These are phyloP conservation scores for Boeremia lycopersici DNA, from an alignment of 2,329 filamentous ascomycete genomes.

Conservation along the genomic window DNA sequence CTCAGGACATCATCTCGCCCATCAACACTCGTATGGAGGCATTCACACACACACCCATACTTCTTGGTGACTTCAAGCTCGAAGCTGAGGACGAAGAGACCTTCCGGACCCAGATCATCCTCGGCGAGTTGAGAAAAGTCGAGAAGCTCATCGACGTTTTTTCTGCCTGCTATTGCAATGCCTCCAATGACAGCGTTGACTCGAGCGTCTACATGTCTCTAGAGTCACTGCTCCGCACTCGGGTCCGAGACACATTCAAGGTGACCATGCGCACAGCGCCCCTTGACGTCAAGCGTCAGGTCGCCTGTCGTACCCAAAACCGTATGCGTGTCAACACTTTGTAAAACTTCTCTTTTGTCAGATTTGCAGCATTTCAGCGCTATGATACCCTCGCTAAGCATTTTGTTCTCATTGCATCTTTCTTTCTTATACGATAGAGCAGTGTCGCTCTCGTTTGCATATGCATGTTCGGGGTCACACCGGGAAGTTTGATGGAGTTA, in stretches of 20 bases:
- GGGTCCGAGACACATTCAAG: slow-evolving; percentile 46
- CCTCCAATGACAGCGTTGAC: slow-evolving; percentile 35
- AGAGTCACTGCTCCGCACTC: slow-evolving; percentile 41
- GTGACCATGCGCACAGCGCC: slow-evolving; percentile 45
- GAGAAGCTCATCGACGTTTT: slow-evolving; percentile 49
- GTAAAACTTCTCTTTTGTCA: slow-evolving; percentile 16
- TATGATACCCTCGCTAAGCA: slow-evolving; percentile 14
- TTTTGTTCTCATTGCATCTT: neutral
- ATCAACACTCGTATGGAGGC: slow-evolving; percentile 37
- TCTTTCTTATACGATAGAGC: slow-evolving; percentile 4
- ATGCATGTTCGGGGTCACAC: neutral
- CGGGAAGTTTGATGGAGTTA: neutral
- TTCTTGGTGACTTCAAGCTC: slow-evolving; percentile 29
- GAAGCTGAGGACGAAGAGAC: slow-evolving; percentile 40
- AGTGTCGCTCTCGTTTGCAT: slow-evolving; percentile 5
- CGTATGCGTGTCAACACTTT: slow-evolving; percentile 39
- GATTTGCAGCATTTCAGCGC: slow-evolving; percentile 13
- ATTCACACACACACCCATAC: slow-evolving; percentile 36
- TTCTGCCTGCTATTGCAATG: slow-evolving; percentile 43
- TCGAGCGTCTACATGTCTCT: slow-evolving; percentile 38
- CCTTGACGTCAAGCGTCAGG: slow-evolving; percentile 42
- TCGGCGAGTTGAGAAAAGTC: slow-evolving; percentile 42
- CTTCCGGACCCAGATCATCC: slow-evolving; percentile 40
- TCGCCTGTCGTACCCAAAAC: slow-evolving; percentile 38
- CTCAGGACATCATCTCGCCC: slow-evolving; percentile 21